These are phyloP conservation scores for Xylaria bambusicola DNA, from an alignment of 495 filamentous ascomycete species.

Conservation along the genomic window DNA sequence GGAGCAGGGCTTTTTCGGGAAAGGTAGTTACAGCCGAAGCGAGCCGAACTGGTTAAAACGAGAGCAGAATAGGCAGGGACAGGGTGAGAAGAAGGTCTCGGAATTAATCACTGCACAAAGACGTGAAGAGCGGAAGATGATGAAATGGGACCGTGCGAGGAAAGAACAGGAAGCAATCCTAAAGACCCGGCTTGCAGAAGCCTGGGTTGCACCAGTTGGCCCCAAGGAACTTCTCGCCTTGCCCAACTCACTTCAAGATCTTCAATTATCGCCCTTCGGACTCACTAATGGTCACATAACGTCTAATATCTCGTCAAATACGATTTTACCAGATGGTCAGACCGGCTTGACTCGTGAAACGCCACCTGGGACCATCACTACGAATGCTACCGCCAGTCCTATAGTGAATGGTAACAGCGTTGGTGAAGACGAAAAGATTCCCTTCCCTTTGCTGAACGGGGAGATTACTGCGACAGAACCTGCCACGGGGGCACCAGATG, in stretches of 20 bases:
- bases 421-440: background rate
- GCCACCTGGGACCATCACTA: no score
- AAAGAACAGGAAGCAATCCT: constrained; percentile 80
- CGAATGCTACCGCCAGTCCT: background rate
- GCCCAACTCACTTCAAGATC: constrained; percentile 36
- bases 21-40: constrained; percentile 87
- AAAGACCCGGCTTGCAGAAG: constrained; percentile 42
- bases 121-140: constrained; percentile 74
- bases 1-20: constrained; percentile 96
- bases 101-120: constrained; percentile 78
- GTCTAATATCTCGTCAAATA: background rate
- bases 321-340: background rate
- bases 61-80: constrained; percentile 71
- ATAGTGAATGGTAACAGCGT: background rate
- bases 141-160: constrained; percentile 88
- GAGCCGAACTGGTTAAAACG: constrained; percentile 90
- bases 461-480: background rate
- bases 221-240: constrained; percentile 41
- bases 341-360: background rate
- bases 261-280: constrained; percentile 1
- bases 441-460: background rate
- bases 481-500: background rate
- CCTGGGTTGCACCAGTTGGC: constrained; percentile 37
- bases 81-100: constrained; percentile 56
- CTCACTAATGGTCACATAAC: constrained; percentile 6